Base-by-base conservation (phyloP, 2,329 filamentous ascomycete genomes). In the Clonostachys byssicola region DNA sequence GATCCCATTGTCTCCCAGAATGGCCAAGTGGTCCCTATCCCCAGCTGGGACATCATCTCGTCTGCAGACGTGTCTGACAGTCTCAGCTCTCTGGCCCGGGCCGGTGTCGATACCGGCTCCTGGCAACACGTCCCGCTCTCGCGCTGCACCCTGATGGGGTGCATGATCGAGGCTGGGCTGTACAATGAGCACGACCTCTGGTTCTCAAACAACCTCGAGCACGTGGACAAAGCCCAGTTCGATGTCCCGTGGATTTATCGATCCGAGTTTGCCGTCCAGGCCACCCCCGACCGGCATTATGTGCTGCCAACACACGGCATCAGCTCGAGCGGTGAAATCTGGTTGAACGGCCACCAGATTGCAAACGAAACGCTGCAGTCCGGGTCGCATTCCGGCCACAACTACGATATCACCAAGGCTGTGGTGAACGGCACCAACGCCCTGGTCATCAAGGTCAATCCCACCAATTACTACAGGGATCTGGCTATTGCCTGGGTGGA, bases 401-500 rank as follows among this genome's bases (percentile, higher is more conserved):
- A 62, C 3, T 82, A 78, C 55, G 77, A 85, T 18, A 63, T 86
- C 23, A 80, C 80, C 1, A 49, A 44, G n/a, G 40, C 60, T 9
- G 39, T 77, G 0, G 61, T 64, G 2, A 51, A 54, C 1, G 65
- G 67, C 0, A 45, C 51, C 0, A 84, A 85, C 52, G 73, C 74
- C 0, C 51, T 86, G 3, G 64, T 77, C 2, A 71, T 84, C 16
- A 67, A 68, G 38, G 75, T 72, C 0, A 72, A 83, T 51, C 80
- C 81, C 0, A 83, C 81, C 0, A 68, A 81, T 51, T 84, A 83
- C 56, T 68, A 77, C 14, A 70, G 74, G 20, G 80, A 85, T 50
- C 73, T 85, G 45, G 80, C 75, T 0, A 61, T 82, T 10, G 78
- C 78, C 0, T 85, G 81, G 47, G 73, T 80, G 1, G 80, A 84